These are phyloP conservation scores for Colletotrichum trifolii DNA, from an alignment of 2,329 filamentous ascomycete genomes.

Conservation along the genomic window DNA sequence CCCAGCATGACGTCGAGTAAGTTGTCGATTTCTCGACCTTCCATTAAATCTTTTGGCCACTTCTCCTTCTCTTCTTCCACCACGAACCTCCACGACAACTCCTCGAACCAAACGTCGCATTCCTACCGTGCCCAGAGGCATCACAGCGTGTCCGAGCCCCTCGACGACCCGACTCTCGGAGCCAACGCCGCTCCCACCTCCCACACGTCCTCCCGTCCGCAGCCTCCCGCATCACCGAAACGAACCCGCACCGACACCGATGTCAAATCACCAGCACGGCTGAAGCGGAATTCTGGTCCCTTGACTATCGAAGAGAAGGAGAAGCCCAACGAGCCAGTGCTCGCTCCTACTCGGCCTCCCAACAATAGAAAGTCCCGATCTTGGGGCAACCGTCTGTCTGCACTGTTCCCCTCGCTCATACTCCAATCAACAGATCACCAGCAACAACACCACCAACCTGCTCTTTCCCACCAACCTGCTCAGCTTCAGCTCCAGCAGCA, in stretches of 20 bases:
- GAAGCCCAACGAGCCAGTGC: conserved; percentile 36
- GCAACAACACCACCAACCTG: conserved; percentile 27
- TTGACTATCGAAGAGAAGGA: conserved; percentile 26
- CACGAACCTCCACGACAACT: conserved; percentile 30
- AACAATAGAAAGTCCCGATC: conserved; percentile 47
- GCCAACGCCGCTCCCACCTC: conserved; percentile 16
- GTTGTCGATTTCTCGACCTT: conserved; percentile 48
- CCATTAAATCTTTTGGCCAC: conserved; percentile 48
- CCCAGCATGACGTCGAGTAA: conserved; percentile 60
- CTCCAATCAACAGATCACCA: conserved; percentile 44
- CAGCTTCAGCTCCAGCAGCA: conserved; percentile 15
- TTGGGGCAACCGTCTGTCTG: conserved; percentile 51
- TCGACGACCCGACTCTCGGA: conserved; percentile 19
- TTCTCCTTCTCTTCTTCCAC: conserved; percentile 46
- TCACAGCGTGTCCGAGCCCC: conserved; percentile 35
- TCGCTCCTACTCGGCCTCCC: conserved; percentile 25
- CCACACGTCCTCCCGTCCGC: conserved; percentile 20
- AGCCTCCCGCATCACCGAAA: conserved; percentile 30
- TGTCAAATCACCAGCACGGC: conserved; percentile 7
- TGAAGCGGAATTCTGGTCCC: conserved; percentile 5
- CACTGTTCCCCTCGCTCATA: conserved; percentile 52
- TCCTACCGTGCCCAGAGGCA: conserved; percentile 33
- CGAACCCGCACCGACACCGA: conserved; percentile 32
- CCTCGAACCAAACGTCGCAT: conserved; percentile 6
- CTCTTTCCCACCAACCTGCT: conserved; percentile 33